These are phyloP conservation scores for Glonium stellatum DNA, from an alignment of 495 filamentous ascomycete genomes.

Conservation along the genomic window DNA sequence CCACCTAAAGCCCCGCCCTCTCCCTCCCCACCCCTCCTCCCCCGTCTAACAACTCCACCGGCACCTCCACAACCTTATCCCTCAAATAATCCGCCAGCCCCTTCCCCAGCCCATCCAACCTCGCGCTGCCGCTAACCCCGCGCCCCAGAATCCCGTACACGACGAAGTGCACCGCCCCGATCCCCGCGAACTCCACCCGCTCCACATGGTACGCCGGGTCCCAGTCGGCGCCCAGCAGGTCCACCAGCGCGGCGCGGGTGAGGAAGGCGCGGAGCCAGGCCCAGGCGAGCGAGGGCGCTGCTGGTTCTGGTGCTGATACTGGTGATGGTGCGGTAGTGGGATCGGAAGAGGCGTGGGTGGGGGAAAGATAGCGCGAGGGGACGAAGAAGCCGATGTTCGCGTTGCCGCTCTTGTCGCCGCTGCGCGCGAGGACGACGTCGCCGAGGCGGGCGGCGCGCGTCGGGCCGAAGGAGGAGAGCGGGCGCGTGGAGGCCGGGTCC, in stretches of 20 bases:
- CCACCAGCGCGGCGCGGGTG: constrained; percentile 25
- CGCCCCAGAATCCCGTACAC: constrained; percentile 23
- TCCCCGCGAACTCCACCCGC: constrained; percentile 30
- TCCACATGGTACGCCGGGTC: constrained; percentile 25
- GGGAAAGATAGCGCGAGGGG: constrained; percentile 15
- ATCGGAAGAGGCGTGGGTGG: background rate
- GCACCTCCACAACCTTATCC: constrained; percentile 21
- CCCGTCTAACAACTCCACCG: constrained; percentile 21
- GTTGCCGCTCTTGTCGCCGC: constrained; percentile 36
- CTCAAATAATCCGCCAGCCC: constrained; percentile 23
- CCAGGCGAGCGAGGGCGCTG: constrained; percentile 27
- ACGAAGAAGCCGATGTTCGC: constrained; percentile 35
- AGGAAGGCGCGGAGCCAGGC: constrained; percentile 35
- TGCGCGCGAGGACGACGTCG: constrained; percentile 32
- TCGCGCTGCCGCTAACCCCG: constrained; percentile 16
- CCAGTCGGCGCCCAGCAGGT: constrained; percentile 33
- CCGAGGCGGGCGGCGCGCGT: constrained; percentile 26
- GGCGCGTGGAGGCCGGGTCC: constrained; percentile 14
- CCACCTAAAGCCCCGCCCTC: background rate
- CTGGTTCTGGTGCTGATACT: too few species aligned
- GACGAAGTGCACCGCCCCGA: constrained; percentile 34
- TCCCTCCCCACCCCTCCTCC: background rate
- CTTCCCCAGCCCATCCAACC: constrained; percentile 22
- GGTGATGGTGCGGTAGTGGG: too few species aligned
- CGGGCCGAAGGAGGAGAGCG: constrained; percentile 25